These are phyloP conservation scores for Backusella tuberculispora DNA, from an alignment of 192 early-diverging fungal species.

Conservation along the genomic window DNA sequence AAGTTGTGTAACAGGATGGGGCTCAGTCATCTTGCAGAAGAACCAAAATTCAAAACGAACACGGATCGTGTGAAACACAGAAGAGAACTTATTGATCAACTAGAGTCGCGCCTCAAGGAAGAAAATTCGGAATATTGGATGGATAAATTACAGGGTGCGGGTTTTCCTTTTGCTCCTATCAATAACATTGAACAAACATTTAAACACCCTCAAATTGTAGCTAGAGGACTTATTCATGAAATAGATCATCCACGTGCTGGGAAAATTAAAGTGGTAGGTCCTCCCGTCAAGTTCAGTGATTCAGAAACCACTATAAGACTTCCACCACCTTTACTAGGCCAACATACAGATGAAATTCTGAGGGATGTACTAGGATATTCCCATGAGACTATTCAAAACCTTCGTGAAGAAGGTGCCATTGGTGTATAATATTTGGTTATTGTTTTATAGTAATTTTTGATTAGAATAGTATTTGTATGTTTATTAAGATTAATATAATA, in stretches of 20 bases:
- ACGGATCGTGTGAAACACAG: constrained; percentile 77
- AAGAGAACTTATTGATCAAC: constrained; percentile 56
- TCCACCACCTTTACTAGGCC: constrained; percentile 83
- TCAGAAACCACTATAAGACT: constrained; percentile 65
- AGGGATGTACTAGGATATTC: constrained; percentile 65
- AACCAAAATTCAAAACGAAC: constrained; percentile 71
- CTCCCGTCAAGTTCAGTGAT: constrained; percentile 78
- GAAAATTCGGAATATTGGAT: constrained; percentile 68
- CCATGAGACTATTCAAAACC: constrained; percentile 51
- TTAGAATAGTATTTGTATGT: too few species aligned
- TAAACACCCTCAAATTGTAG: constrained; percentile 70
- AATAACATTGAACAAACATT: constrained; percentile 85
- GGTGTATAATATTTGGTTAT: background rate
- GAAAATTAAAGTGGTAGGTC: constrained; percentile 71
- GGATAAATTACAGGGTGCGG: constrained; percentile 60
- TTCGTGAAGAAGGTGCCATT: constrained; percentile 48
- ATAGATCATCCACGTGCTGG: constrained; percentile 85
- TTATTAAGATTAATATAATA: too few species aligned
- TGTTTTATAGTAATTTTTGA: too few species aligned
- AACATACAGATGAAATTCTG: constrained; percentile 86
- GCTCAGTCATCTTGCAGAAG: constrained; percentile 45
- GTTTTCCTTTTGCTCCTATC: constrained; percentile 84
- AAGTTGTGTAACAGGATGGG: constrained; percentile 64
- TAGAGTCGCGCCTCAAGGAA: constrained; percentile 53
- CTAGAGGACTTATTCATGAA: constrained; percentile 73